Evolutionary conservation across 345 rosid genomes (phyloP).

Genomic region (Dimocarpus longan): DNA sequence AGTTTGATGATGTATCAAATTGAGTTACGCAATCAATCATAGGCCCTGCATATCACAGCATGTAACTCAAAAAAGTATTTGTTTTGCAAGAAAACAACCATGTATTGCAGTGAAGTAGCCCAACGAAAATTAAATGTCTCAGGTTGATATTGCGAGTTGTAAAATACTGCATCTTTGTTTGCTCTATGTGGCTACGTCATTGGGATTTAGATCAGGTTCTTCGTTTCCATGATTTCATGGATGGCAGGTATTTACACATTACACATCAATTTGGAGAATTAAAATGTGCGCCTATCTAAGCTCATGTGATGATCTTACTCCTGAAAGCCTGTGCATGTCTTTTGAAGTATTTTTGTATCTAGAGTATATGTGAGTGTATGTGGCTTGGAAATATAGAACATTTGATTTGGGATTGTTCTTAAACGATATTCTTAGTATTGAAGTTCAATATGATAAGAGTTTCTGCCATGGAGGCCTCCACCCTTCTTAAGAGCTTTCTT

Average conservation of each 20-base stretch:
- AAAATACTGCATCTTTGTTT: neutral
- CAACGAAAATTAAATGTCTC: neutral
- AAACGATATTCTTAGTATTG: neutral
- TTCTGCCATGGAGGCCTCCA: neutral
- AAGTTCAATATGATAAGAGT: neutral
- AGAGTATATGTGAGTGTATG: neutral
- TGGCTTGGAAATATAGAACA: neutral
- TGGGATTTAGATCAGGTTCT: neutral
- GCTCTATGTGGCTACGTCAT: neutral
- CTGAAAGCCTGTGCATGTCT: too few relatives aligned
- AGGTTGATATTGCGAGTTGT: neutral
- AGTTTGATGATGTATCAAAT: neutral
- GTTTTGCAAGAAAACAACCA: neutral
- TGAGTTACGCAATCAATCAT: neutral
- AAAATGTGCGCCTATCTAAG: neutral
- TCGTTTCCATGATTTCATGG: neutral
- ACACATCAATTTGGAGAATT: neutral
- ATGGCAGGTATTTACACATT: neutral
- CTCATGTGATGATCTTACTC: neutral
- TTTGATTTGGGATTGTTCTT: neutral
- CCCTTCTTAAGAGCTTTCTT: neutral
- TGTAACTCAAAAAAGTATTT: neutral
- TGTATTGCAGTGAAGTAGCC: neutral
- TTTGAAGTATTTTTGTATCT: neutral
- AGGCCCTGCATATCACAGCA: neutral